Percentiles rank a stretch among this genome's conserved stretches.
These are phyloP conservation scores for Arachnomyces sp. DNA, from an alignment of 2,329 filamentous ascomycete species.

Conservation along the genomic window DNA sequence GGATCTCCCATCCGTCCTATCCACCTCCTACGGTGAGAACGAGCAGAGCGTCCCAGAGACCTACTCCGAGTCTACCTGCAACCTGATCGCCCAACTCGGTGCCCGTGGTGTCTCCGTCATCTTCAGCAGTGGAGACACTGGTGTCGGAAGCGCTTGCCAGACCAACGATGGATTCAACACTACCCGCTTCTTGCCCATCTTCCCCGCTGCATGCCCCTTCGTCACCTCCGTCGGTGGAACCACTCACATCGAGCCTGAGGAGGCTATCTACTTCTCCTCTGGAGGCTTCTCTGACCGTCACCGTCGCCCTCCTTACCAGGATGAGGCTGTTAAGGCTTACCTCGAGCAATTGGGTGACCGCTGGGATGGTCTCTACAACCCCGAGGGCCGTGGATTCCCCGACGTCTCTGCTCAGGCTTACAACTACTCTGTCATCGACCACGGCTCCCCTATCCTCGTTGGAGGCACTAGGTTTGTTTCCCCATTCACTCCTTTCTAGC, in stretches of 20 bases:
- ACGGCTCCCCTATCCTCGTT: conserved; percentile 29
- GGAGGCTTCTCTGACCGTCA: conserved; percentile 44
- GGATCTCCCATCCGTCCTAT: conserved; percentile 54
- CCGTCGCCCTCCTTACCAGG: conserved; percentile 40
- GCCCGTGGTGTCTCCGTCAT: conserved; percentile 60
- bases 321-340: conserved; percentile 37
- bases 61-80: conserved; percentile 55
- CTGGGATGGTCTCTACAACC: conserved; percentile 41
- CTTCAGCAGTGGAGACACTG: conserved; percentile 55
- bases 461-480: conserved; percentile 39
- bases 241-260: conserved; percentile 44
- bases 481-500: background rate
- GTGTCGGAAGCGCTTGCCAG: conserved; percentile 48
- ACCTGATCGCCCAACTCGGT: conserved; percentile 55
- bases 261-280: conserved; percentile 45
- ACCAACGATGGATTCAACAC: conserved; percentile 48
- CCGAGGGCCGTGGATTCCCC: conserved; percentile 51
- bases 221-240: conserved; percentile 57
- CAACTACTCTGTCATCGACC: conserved; percentile 33
- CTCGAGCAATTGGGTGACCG: conserved; percentile 32
- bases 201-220: conserved; percentile 53
- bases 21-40: conserved; percentile 62
- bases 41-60: conserved; percentile 53
- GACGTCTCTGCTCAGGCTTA: conserved; percentile 53
- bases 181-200: conserved; percentile 45